Base-by-base conservation (phyloP, 768 basidiomycete genomes). In the Phanerochaete sordida region DNA sequence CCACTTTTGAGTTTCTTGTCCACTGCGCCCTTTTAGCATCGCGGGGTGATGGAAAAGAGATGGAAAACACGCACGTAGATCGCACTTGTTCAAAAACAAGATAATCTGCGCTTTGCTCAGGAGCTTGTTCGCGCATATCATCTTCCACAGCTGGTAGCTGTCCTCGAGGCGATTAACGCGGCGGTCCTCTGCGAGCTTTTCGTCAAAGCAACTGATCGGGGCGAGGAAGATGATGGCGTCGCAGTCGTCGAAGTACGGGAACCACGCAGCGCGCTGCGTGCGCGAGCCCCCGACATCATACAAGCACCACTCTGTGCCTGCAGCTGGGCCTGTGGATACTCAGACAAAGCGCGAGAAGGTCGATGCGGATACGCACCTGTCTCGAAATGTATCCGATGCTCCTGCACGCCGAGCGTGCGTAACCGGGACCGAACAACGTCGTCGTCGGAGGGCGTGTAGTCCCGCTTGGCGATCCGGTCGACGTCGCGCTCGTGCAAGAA, bases 151-250 rank as follows among this genome's bases (percentile, higher is more conserved):
- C 48, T 74, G 67, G 57, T 66, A 72, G 59, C 68, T 70, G 62
- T 72, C 70, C 58, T 72, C 68, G 21, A 93, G 73, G n/a, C 91
- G 81, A 70, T 93, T 93, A 45, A 91, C 81, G 1, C 74, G 75
- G 4, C 79, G 77, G 66, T 93, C 83, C 72, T 92, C 92, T 4
- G 84, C 84, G 0, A 93, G 77, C 59, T 81, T 83, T 70, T 93
- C 91, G 66, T 93, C 88, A 67, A 93, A 94, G 53, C 89, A 88
- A 26, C 86, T 91, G 66, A 93, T 85, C 62, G 79, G 77, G 71
- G 87, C 88, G 45, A 94, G 83, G 76, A 93, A 93, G 68, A 94
- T 93, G 72, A 93, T 91, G 1, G 91, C 86, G 73, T 91, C 84
- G 61, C 89, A 83, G 71, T 91, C 90, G 65, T 92, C 90, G 62